Evolutionary conservation across 352 stramenopile species (phyloP).

Genomic region (Globisporangium canariense): DNA sequence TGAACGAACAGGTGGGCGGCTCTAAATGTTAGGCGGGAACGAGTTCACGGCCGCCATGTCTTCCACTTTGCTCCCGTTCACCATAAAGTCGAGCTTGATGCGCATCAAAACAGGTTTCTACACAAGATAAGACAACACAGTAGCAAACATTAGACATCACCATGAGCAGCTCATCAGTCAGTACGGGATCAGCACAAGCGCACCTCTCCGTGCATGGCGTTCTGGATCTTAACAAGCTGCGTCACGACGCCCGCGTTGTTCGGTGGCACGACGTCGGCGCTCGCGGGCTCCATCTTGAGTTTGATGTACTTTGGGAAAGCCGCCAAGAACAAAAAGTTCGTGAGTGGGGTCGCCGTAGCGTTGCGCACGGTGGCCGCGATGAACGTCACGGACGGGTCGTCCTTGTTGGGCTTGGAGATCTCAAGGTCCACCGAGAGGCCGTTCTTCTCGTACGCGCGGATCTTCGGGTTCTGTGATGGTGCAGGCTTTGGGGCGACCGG

Average conservation of each 20-base stretch:
- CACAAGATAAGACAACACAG: conserved; percentile 2
- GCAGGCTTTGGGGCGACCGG: conserved; percentile 23
- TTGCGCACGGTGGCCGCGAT: conserved; percentile 94
- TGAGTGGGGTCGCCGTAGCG: conserved; percentile 75
- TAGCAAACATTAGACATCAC: not conserved
- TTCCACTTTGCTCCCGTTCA: conserved; percentile 83
- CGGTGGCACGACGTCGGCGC: conserved; percentile 86
- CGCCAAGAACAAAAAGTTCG: conserved; percentile 92
- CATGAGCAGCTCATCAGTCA: not conserved
- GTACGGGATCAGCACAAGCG: not conserved
- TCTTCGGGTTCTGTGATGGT: conserved; percentile 34
- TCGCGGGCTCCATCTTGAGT: conserved; percentile 97
- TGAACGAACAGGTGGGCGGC: not conserved
- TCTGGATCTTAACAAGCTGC: conserved; percentile 96
- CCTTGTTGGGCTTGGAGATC: conserved; percentile 91
- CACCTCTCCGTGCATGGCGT: conserved; percentile 92
- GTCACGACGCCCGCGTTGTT: conserved; percentile 83
- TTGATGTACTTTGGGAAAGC: conserved; percentile 98
- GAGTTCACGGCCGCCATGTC: conserved; percentile 80
- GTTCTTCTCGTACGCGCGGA: conserved; percentile 96
- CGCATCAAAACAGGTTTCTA: conserved; percentile 88
- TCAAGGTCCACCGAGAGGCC: conserved; percentile 91
- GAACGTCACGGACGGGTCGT: conserved; percentile 90
- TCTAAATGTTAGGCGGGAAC: conserved; percentile 73
- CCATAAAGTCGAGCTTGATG: conserved; percentile 80